Percentiles rank a stretch among this genome's conserved stretches.
Conservation (phyloP, 2,329 filamentous ascomycete genomes). For the Arthrinium puccinioides region DNA sequence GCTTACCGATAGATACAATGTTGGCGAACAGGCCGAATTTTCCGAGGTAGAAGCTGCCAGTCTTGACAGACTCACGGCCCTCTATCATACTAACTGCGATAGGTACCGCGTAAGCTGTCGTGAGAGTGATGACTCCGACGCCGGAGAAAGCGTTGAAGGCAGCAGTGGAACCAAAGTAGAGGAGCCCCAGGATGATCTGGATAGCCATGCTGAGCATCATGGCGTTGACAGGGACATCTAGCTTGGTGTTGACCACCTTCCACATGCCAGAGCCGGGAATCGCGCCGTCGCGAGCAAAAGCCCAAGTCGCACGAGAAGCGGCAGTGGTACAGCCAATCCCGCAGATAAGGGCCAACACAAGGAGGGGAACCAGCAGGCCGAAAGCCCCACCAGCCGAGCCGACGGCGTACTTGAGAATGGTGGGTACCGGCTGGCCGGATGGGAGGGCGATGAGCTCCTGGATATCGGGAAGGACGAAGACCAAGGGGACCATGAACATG, state of each 20-base stretch:
- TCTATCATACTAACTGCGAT: constrained; percentile 57
- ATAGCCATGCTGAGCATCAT: constrained; percentile 66
- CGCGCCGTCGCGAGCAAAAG: constrained; percentile 63
- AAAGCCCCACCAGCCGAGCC: constrained; percentile 56
- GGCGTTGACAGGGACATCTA: constrained; percentile 61
- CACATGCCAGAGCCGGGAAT: constrained; percentile 57
- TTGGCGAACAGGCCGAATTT: constrained; percentile 55
- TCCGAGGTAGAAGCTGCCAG: constrained; percentile 55
- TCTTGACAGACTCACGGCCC: constrained; percentile 51
- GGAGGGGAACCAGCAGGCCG: constrained; percentile 54
- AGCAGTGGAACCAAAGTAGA: constrained; percentile 62
- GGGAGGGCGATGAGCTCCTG: constrained; percentile 42
- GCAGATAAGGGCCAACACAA: constrained; percentile 60
- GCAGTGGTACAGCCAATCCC: constrained; percentile 65
- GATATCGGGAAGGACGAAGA: constrained; percentile 63
- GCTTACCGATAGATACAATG: constrained; percentile 54
- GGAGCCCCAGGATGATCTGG: constrained; percentile 55
- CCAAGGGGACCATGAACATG: constrained; percentile 60
- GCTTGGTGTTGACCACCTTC: constrained; percentile 52
- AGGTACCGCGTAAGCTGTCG: constrained; percentile 60
- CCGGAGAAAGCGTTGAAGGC: constrained; percentile 70
- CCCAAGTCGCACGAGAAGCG: constrained; percentile 60
- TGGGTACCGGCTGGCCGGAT: constrained; percentile 55
- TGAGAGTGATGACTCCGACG: constrained; percentile 63
- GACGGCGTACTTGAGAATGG: constrained; percentile 56